Evolutionary conservation across 163 green algal genomes (phyloP).

Genomic region (Smithsoniella earleae): DNA sequence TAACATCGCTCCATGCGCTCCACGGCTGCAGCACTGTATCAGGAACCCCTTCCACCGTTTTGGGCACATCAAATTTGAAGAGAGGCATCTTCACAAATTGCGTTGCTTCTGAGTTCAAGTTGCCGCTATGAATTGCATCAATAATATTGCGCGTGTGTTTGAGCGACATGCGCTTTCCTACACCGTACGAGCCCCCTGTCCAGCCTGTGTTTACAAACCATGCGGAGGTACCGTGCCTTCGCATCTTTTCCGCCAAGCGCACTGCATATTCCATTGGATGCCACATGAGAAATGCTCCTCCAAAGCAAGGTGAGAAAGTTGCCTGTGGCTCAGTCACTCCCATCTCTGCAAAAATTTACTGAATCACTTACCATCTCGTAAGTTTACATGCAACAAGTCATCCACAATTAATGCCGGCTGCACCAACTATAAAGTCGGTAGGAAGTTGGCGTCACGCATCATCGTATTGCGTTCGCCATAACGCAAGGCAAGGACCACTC

Average conservation of each 20-base stretch:
- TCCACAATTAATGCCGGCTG: too few relatives aligned
- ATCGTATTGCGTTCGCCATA: too few relatives aligned
- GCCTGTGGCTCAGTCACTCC: constrained; percentile 4
- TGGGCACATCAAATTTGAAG: not conserved
- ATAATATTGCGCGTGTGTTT: constrained; percentile 74
- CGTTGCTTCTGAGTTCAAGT: constrained; percentile 37
- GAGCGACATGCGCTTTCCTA: constrained; percentile 68
- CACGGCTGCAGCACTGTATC: constrained; percentile 2
- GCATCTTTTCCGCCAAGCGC: constrained; percentile 48
- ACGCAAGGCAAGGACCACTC: too few relatives aligned
- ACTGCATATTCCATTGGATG: constrained; percentile 45
- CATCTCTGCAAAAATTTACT: too few relatives aligned
- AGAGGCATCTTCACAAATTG: not conserved
- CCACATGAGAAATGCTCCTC: constrained; percentile 44
- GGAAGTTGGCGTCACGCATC: too few relatives aligned
- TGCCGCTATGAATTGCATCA: constrained; percentile 68
- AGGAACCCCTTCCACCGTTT: not conserved
- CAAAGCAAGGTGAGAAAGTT: constrained; percentile 40
- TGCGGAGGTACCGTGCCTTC: constrained; percentile 37
- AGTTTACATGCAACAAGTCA: too few relatives aligned
- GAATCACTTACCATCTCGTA: too few relatives aligned
- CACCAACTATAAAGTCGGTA: too few relatives aligned
- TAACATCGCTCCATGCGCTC: not conserved
- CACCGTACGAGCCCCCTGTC: constrained; percentile 55
- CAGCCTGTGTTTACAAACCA: constrained; percentile 49